These are phyloP conservation scores for Aaosphaeria arxii DNA, from an alignment of 2,329 filamentous ascomycete species.

Conservation along the genomic window DNA sequence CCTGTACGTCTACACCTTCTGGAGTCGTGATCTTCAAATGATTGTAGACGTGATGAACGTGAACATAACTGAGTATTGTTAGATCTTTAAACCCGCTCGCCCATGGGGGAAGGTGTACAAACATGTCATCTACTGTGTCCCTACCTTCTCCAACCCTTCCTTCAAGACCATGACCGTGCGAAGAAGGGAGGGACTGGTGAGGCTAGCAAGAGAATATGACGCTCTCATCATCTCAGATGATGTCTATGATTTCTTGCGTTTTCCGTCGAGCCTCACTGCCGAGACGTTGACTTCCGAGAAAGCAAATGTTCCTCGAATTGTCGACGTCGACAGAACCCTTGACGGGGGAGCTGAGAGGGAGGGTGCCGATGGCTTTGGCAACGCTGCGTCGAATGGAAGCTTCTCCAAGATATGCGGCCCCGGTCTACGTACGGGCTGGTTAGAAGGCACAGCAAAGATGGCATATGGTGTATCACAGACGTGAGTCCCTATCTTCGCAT, in stretches of 20 bases:
- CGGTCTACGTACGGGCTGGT: slow-evolving; percentile 84
- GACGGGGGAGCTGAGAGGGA: slow-evolving; percentile 52
- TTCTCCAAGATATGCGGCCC: slow-evolving; percentile 87
- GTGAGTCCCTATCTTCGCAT: slow-evolving; percentile 37
- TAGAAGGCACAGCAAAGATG: slow-evolving; percentile 66
- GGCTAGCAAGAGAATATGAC: slow-evolving; percentile 74
- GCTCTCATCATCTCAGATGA: slow-evolving; percentile 86
- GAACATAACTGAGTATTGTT: neutral
- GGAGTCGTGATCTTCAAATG: neutral
- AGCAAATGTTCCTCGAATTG: slow-evolving; percentile 64
- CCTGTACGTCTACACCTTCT: slow-evolving; percentile 38
- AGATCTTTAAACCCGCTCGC: slow-evolving; percentile 57
- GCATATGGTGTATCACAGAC: slow-evolving; percentile 58
- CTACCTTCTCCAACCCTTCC: slow-evolving; percentile 86
- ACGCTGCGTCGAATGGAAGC: slow-evolving; percentile 80
- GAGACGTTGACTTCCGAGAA: slow-evolving; percentile 29
- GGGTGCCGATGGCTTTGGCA: slow-evolving; percentile 64
- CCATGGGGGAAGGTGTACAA: slow-evolving; percentile 74
- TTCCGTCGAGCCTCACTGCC: slow-evolving; percentile 50
- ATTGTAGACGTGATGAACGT: slow-evolving; percentile 8
- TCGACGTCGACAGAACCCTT: slow-evolving; percentile 72
- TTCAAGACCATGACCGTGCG: slow-evolving; percentile 74
- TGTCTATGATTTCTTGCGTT: slow-evolving; percentile 91
- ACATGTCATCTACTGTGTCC: slow-evolving; percentile 84
- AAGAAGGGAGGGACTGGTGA: slow-evolving; percentile 66